Base-by-base conservation (phyloP, 371 early-diverging fungal genomes). In the Mortierella sp. region DNA sequence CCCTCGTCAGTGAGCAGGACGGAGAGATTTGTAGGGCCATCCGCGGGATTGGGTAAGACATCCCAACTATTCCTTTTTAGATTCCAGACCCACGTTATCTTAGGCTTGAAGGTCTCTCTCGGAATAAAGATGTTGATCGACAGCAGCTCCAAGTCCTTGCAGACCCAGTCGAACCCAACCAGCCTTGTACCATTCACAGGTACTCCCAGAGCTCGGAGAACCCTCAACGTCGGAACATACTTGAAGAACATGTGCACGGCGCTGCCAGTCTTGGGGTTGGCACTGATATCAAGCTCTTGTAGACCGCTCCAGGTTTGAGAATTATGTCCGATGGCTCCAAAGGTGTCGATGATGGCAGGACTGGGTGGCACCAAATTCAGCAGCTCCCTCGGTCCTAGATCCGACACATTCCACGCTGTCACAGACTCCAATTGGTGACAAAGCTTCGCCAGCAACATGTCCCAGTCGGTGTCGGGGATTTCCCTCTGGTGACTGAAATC, bases 141-240 rank as follows among this genome's bases (percentile, higher is more conserved):
- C 21, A 82, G 44, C 0, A 69, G 11, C 73, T 78, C 82, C 59
- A 82, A 24, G 0, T 59, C 72, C 16, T 40, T 69, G 54, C 78
- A 82, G n/a, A 57, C 78, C 82, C 82, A 82, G 28, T 75, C 73
- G 40, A 43, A 78, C 19, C 78, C 78, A 16, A 75, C 72, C 28
- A 82, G n/a, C 0, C 37, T 9, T 34, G 54, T n/a, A 1, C 78
- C 82, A 31, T 82, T 72, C 55, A 78, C 8, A 19, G 75, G 75
- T 14, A 82, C 75, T 0, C 55, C 53, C 64, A 71, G 11, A 21
- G 82, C 82, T 16, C 55, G 24, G 28, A 82, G 64, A 9, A 59
- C 54, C 61, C 50, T 67, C 24, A 82, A 72, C 0, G 67, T 69
- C 13, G 75, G 73, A 19, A 78, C 24, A 14, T 67, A 53, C 40